These are phyloP conservation scores for Solanum hybrid DNA, from an alignment of 305 asterid species.

Conservation along the genomic window DNA sequence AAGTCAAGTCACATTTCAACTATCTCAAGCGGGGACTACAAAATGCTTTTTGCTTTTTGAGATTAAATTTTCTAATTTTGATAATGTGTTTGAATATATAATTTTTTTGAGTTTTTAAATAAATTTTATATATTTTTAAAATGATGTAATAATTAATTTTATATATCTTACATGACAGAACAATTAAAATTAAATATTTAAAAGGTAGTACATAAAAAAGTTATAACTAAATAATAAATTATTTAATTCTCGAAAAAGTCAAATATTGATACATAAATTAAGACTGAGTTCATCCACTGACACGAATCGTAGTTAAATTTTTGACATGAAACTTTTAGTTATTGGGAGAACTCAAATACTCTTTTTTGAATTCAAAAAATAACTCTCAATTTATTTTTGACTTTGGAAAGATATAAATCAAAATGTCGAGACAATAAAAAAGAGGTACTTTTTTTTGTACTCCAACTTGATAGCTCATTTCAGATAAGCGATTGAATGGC, in stretches of 20 bases:
- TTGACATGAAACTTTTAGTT: background rate
- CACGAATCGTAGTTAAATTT: background rate
- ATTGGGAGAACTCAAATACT: background rate
- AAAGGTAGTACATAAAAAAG: background rate
- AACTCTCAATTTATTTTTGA: background rate
- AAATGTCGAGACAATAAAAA: background rate
- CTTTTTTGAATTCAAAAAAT: background rate
- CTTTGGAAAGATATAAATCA: background rate
- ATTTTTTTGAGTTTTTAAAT: background rate
- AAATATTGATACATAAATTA: background rate
- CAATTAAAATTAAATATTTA: background rate
- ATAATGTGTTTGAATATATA: background rate
- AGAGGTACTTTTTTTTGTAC: background rate
- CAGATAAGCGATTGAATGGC: background rate
- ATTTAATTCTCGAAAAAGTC: background rate
- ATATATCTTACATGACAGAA: background rate
- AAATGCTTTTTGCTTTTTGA: background rate
- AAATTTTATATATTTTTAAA: background rate
- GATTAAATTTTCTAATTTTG: background rate
- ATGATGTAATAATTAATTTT: background rate
- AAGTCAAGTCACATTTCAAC: conserved; percentile 16
- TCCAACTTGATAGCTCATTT: background rate
- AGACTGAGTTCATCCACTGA: background rate
- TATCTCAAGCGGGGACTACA: background rate
- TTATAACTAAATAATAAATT: background rate